Conservation (phyloP, 305 asterid genomes). For the Fraxinus platypoda region DNA sequence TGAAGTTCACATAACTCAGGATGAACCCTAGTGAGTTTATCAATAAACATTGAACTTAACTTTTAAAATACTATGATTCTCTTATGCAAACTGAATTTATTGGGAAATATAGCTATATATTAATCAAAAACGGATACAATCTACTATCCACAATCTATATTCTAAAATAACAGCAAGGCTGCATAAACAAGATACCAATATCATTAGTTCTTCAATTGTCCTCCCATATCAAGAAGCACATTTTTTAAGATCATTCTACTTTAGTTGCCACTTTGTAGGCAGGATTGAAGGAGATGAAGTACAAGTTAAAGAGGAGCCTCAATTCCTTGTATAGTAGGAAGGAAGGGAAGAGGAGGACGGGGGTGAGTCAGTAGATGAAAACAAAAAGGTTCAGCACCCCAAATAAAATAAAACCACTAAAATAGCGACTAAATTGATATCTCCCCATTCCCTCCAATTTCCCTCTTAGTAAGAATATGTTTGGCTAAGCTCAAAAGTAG, state of each 20-base stretch:
- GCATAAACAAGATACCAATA: neutral
- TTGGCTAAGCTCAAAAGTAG: neutral
- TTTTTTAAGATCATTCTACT: neutral
- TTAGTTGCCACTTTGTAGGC: slow-evolving; percentile 1
- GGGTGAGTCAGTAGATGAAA: neutral
- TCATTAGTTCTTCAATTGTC: neutral
- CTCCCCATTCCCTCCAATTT: neutral
- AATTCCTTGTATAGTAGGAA: neutral
- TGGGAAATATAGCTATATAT: neutral
- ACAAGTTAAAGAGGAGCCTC: neutral
- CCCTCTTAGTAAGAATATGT: neutral
- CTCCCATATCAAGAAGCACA: neutral
- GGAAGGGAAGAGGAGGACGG: neutral
- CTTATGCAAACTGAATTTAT: neutral
- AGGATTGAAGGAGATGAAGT: neutral
- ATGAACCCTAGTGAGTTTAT: neutral
- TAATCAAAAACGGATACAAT: neutral
- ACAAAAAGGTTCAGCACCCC: neutral
- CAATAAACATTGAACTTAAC: neutral
- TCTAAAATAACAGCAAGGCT: slow-evolving; percentile 2
- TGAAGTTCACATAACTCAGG: neutral
- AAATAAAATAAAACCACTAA: neutral
- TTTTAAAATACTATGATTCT: neutral
- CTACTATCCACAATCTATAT: slow-evolving; percentile 7
- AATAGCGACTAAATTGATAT: neutral